phyloP scores from a whole-genome alignment of 2,329 filamentous ascomycete genomes.

The Botrytis cinerea region DNA sequence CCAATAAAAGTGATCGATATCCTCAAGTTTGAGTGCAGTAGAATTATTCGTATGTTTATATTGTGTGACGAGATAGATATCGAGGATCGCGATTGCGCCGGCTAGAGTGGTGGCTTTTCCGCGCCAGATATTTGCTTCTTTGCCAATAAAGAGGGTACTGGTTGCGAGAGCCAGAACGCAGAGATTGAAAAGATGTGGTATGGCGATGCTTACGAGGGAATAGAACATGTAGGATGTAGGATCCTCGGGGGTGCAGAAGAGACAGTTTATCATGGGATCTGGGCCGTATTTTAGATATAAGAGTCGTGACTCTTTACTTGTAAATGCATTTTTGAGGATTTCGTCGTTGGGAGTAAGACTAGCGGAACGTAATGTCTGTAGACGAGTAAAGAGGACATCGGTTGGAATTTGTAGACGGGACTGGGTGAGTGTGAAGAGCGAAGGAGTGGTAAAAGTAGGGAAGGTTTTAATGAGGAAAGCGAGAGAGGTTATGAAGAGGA shows the following conservation, averaged over 20 bases:
- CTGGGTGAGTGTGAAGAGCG: constrained; percentile 75
- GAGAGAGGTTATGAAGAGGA: constrained; percentile 56
- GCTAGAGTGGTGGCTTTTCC: constrained; percentile 66
- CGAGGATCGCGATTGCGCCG: constrained; percentile 58
- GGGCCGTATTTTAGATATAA: constrained; percentile 86
- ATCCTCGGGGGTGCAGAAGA: constrained; percentile 78
- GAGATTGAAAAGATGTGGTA: constrained; percentile 81
- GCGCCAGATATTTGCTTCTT: constrained; percentile 68
- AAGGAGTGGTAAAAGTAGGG: constrained; percentile 70
- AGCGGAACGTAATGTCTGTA: constrained; percentile 57
- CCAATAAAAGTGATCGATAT: constrained; percentile 75
- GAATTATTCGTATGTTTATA: constrained; percentile 69
- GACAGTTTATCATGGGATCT: constrained; percentile 68
- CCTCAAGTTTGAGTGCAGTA: constrained; percentile 58
- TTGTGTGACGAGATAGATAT: constrained; percentile 64
- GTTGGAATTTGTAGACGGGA: constrained; percentile 84
- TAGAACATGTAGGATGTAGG: constrained; percentile 76
- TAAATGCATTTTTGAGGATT: constrained; percentile 66
- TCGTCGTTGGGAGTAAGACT: constrained; percentile 61
- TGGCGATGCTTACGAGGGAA: constrained; percentile 69
- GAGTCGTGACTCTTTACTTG: constrained; percentile 69
- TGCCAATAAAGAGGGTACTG: constrained; percentile 64
- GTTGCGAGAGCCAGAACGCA: constrained; percentile 72
- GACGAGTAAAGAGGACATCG: constrained; percentile 79
- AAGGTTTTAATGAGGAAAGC: constrained; percentile 64